Evolutionary conservation across 2,329 filamentous ascomycete genomes (phyloP).

Genomic region (Dryadomyces quercus-mongolicae): DNA sequence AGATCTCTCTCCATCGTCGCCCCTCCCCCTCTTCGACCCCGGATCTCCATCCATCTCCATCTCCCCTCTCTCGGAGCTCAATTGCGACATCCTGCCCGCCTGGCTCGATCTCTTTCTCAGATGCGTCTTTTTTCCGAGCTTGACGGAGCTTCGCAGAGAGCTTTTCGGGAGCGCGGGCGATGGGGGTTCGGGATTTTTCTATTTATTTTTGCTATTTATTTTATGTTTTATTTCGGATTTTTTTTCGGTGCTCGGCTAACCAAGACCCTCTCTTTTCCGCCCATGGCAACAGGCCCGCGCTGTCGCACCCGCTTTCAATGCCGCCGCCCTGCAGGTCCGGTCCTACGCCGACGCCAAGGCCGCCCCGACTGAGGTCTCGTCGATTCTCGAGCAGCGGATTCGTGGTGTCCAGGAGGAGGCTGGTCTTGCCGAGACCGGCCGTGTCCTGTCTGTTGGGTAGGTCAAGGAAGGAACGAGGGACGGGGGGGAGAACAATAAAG

Average conservation of each 20-base stretch:
- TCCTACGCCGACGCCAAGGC: slow-evolving; percentile 94
- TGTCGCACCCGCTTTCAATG: slow-evolving; percentile 68
- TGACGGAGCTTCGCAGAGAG: not conserved
- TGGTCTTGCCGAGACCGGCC: slow-evolving; percentile 93
- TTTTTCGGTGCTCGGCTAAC: slow-evolving; percentile 13
- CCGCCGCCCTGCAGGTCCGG: slow-evolving; percentile 62
- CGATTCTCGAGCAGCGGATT: slow-evolving; percentile 98
- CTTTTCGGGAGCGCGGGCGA: not conserved
- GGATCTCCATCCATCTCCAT: not conserved
- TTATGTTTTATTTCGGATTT: slow-evolving; percentile 21
- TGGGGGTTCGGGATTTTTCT: not conserved
- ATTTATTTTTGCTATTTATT: slow-evolving; percentile 14
- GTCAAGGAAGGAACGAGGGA: too few species aligned
- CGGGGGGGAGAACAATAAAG: too few species aligned
- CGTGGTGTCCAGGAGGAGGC: slow-evolving; percentile 96
- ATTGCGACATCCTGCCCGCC: too few species aligned
- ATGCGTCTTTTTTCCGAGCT: slow-evolving; percentile 2
- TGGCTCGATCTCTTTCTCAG: too few species aligned
- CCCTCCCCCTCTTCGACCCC: not conserved
- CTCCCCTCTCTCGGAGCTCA: too few species aligned
- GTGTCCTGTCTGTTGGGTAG: slow-evolving; percentile 98
- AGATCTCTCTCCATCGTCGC: not conserved
- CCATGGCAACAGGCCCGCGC: slow-evolving; percentile 56
- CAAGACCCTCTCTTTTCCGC: slow-evolving; percentile 27
- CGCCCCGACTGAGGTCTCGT: slow-evolving; percentile 93